phyloP scores from a whole-genome alignment of 164 flowering plant genomes.

The Stephania yunnanensis region DNA sequence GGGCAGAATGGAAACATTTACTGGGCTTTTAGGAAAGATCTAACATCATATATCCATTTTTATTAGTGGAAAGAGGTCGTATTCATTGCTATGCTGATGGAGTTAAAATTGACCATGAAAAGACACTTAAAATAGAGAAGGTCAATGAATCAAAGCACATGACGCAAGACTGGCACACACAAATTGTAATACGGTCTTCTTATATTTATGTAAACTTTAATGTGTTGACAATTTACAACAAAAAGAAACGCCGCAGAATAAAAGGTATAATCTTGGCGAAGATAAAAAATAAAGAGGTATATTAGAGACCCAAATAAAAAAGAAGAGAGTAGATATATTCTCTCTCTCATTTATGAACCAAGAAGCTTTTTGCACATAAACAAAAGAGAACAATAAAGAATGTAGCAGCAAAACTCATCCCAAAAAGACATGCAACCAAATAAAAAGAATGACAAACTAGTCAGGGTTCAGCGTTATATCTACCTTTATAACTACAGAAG shows the following conservation, averaged over 20 bases:
- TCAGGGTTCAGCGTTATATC: not conserved
- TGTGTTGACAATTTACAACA: not conserved
- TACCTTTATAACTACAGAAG: conserved; percentile 97
- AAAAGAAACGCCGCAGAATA: not conserved
- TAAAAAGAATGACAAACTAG: not conserved
- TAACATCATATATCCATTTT: no score
- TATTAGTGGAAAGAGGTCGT: not conserved
- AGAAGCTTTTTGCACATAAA: not conserved
- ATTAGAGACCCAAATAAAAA: not conserved
- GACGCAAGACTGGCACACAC: not conserved
- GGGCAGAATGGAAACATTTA: not conserved
- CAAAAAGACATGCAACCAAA: not conserved
- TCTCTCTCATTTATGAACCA: not conserved
- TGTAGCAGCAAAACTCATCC: not conserved
- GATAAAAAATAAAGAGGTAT: not conserved
- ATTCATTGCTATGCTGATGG: not conserved
- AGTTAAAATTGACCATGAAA: not conserved
- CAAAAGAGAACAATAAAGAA: not conserved
- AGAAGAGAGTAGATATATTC: not conserved
- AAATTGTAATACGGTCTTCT: not conserved
- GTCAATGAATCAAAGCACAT: not conserved
- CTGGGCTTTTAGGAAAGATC: not conserved
- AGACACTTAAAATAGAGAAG: not conserved
- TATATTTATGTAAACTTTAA: no score
- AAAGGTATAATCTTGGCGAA: not conserved